phyloP scores from a whole-genome alignment of 768 basidiomycete genomes.

The Kwoniella pini region DNA sequence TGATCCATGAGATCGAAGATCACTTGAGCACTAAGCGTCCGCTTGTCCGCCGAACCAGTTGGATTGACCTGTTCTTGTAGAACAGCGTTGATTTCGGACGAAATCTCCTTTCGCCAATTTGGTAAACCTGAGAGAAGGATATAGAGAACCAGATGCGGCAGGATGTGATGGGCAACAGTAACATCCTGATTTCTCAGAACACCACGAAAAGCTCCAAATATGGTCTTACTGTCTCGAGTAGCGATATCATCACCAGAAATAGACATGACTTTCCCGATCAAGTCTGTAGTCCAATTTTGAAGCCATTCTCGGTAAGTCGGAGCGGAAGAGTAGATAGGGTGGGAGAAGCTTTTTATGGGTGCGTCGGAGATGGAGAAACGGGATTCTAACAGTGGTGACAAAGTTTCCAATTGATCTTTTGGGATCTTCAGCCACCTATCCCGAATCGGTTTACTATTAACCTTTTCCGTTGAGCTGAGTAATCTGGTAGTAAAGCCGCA shows the following conservation, averaged over 20 bases:
- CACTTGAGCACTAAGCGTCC: conserved; percentile 91
- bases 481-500: conserved; percentile 83
- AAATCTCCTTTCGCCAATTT: conserved; percentile 65
- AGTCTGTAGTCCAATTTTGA: conserved; percentile 78
- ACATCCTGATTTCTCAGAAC: conserved; percentile 82
- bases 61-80: conserved; percentile 80
- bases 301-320: conserved; percentile 95
- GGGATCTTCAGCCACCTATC: conserved; percentile 77
- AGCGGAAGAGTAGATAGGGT: conserved; percentile 76
- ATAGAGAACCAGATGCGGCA: conserved; percentile 88
- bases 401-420: conserved; percentile 78
- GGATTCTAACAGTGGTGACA: conserved; percentile 74
- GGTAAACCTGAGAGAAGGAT: conserved; percentile 74
- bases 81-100: conserved; percentile 73
- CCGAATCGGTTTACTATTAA: conserved; percentile 65
- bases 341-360: conserved; percentile 53
- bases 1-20: conserved; percentile 95
- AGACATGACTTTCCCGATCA: conserved; percentile 62
- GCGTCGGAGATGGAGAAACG: conserved; percentile 58
- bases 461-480: conserved; percentile 59
- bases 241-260: conserved; percentile 48
- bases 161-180: conserved; percentile 83
- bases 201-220: conserved; percentile 77
- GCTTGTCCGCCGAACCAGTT: conserved; percentile 73
- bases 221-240: conserved; percentile 59